Base-by-base conservation (phyloP, 2,329 filamentous ascomycete genomes). In the Alternaria gaisen region DNA sequence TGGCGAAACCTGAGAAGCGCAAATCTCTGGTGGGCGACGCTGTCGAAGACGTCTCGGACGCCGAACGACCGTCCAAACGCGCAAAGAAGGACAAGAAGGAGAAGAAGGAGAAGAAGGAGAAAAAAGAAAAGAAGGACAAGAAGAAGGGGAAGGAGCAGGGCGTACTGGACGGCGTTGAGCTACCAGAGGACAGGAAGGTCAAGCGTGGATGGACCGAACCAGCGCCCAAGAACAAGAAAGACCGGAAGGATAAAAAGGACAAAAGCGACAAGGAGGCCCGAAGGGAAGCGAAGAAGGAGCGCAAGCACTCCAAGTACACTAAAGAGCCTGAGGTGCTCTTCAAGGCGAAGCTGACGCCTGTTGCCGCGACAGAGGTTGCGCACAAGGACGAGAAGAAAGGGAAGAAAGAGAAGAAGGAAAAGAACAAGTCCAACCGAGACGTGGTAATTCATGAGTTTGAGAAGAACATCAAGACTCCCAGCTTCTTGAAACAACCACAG, bases 151-250 rank as follows among this genome's bases (percentile, higher is more conserved):
- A 81, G 63, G 77, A 80, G 50, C 81, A 85, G 22, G 82, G 83
- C 36, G 81, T 89, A 2, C 61, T 90, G n/a, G 80, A 84, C 24
- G 95, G 93, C 5, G 84, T 93, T 48, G 88, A 91, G 72, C 81
- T 99, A 40, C 86, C 89, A 6, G 83, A 88, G 18, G 90, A 88
- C 47, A 88, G 94, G 68, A 91, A 91, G 72, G 89, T 97, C 62
- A 96, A 95, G 83, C 86, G 94, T 62, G 94, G 93, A 5, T 97
- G 94, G 94, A 94, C 91, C 1, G 91, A 93, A 63, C 84, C 89
- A 1, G 83, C 82, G 67, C 20, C 40, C 40, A 42, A 24, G 20
- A 42, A 42, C 20, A 75, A 77, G 5, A 80, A 80, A 56, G 76
- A 75, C 41, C 82, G 80, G 64, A 78, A 77, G 61, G 79, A 85